Evolutionary conservation across 2,329 filamentous ascomycete genomes (phyloP).

Genomic region (Dichotomopilus funicola): DNA sequence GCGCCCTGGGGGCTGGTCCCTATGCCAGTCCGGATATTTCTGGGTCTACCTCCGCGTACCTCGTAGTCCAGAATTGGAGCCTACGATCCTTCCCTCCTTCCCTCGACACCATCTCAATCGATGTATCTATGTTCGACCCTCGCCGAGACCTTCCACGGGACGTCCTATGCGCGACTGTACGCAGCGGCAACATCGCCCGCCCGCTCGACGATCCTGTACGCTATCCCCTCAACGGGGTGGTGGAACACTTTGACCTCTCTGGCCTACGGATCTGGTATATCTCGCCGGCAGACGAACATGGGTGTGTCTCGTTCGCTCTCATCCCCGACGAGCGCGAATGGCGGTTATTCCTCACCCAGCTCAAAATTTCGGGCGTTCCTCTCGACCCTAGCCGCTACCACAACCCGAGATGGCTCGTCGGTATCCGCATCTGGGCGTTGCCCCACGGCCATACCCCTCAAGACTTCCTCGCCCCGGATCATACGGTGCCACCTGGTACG

Average conservation of each 20-base stretch:
- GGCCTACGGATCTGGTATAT: background rate
- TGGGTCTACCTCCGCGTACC: too few species aligned
- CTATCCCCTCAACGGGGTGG: background rate
- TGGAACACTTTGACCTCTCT: background rate
- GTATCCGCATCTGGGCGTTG: background rate
- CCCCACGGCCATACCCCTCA: background rate
- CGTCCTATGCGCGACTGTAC: background rate
- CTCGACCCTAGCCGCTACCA: background rate
- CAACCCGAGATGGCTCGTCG: background rate
- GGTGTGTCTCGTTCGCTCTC: background rate
- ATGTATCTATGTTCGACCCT: background rate
- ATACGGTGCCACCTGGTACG: background rate
- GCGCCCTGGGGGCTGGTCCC: too few species aligned
- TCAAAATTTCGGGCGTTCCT: constrained; percentile 1
- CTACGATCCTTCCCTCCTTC: background rate
- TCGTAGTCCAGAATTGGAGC: too few species aligned
- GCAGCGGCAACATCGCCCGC: background rate
- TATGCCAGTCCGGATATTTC: too few species aligned
- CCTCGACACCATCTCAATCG: background rate
- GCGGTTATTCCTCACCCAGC: background rate
- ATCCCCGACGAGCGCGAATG: constrained; percentile 2
- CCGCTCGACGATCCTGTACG: background rate
- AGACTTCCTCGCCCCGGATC: background rate
- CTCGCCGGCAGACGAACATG: background rate
- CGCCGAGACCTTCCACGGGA: background rate